Conservation (phyloP, 2,329 filamentous ascomycete genomes). For the Thelonectria blattea region DNA sequence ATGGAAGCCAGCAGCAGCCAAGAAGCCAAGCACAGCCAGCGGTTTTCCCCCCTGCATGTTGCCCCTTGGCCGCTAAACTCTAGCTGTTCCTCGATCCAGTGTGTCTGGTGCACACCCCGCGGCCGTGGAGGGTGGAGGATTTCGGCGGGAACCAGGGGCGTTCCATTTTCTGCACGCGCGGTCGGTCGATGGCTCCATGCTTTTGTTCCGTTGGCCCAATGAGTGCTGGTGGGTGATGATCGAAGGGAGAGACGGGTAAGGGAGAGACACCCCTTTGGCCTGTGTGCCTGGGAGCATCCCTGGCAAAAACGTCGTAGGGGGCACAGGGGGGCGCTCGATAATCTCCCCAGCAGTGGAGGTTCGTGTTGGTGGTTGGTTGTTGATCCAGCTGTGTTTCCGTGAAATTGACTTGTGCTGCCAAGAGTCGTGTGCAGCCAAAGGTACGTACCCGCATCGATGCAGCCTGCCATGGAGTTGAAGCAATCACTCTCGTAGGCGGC, state of each 20-base stretch:
- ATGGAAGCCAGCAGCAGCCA: too few species aligned
- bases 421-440: background rate
- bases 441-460: background rate
- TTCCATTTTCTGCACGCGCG: slow-evolving; percentile 10
- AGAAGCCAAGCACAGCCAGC: slow-evolving; percentile 11
- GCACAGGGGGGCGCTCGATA: background rate
- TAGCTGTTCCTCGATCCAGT: slow-evolving; percentile 28
- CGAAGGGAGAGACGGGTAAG: background rate
- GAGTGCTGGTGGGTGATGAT: too few species aligned
- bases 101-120: slow-evolving; percentile 29
- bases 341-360: background rate
- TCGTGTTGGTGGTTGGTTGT: background rate
- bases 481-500: too few species aligned
- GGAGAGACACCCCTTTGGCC: background rate
- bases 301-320: background rate
- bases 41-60: slow-evolving; percentile 35
- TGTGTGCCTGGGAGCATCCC: slow-evolving; percentile 11
- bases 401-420: background rate
- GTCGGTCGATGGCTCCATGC: background rate
- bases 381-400: slow-evolving; percentile 18
- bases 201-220: background rate
- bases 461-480: too few species aligned
- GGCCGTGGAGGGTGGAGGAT: slow-evolving; percentile 1
- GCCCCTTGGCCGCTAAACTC: slow-evolving; percentile 34
- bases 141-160: background rate